A percentile compares a stretch with the other conserved stretches of the same genome.
Evolutionary conservation across 2,329 filamentous ascomycete genomes (phyloP).

Genomic region (Penicillium frequentans): DNA sequence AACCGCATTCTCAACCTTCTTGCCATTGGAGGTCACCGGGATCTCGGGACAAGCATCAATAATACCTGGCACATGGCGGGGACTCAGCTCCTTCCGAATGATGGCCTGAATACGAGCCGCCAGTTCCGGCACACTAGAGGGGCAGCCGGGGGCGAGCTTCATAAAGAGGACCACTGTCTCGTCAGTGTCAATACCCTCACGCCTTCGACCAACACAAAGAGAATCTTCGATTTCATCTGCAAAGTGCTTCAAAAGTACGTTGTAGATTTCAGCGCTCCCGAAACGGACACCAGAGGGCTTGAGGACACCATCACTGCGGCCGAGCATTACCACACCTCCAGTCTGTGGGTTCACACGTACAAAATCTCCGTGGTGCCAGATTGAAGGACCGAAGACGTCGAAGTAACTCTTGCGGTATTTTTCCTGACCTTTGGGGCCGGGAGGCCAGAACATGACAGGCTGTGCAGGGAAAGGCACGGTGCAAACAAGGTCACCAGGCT

Average conservation of each 20-base stretch:
- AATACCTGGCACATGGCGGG: constrained; percentile 82
- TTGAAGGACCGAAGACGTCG: constrained; percentile 66
- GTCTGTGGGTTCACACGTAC: constrained; percentile 69
- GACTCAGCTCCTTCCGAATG: constrained; percentile 76
- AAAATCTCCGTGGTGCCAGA: constrained; percentile 96
- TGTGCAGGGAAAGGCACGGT: constrained; percentile 84
- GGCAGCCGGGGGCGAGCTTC: constrained; percentile 59
- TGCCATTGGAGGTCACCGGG: constrained; percentile 89
- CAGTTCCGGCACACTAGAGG: constrained; percentile 57
- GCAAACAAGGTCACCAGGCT: constrained; percentile 87
- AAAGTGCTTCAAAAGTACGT: constrained; percentile 84
- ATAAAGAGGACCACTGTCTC: constrained; percentile 89
- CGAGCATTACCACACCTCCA: constrained; percentile 84
- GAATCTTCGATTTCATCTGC: constrained; percentile 76
- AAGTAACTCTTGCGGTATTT: constrained; percentile 88
- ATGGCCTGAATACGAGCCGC: constrained; percentile 63
- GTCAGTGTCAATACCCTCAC: constrained; percentile 68
- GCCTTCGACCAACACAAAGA: constrained; percentile 77
- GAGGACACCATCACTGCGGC: constrained; percentile 85
- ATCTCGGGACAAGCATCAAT: constrained; percentile 84
- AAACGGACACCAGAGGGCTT: constrained; percentile 92
- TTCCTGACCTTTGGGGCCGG: constrained; percentile 64
- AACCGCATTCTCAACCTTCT: constrained; percentile 96
- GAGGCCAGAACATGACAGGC: constrained; percentile 79
- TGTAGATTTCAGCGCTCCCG: constrained; percentile 94